These are phyloP conservation scores for Mycena kentingensis DNA, from an alignment of 768 basidiomycete genomes.

Conservation along the genomic window DNA sequence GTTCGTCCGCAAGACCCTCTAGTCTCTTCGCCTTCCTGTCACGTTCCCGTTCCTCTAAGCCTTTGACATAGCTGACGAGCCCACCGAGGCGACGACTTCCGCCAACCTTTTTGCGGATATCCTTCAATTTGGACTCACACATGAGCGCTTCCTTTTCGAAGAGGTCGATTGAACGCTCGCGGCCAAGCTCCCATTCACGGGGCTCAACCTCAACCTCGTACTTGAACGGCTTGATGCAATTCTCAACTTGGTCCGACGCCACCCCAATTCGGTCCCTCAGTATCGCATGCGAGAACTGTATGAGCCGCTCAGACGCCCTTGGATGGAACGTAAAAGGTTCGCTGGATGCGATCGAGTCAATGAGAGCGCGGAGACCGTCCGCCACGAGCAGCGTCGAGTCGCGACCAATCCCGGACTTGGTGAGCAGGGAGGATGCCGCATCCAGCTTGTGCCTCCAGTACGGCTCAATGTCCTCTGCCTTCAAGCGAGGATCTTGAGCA, in stretches of 20 bases:
- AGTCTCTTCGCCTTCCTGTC: slow-evolving; percentile 58
- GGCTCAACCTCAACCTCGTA: slow-evolving; percentile 96
- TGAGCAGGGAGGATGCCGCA: slow-evolving; percentile 88
- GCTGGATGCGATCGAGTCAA: slow-evolving; percentile 83
- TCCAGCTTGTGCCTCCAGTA: slow-evolving; percentile 98
- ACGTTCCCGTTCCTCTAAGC: slow-evolving; percentile 75
- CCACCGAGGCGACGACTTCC: slow-evolving; percentile 77
- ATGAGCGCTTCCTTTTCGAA: slow-evolving; percentile 82
- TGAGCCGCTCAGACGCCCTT: slow-evolving; percentile 81
- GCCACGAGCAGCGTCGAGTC: slow-evolving; percentile 94
- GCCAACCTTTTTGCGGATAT: slow-evolving; percentile 87
- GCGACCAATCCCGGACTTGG: slow-evolving; percentile 93
- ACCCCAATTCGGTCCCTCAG: slow-evolving; percentile 89
- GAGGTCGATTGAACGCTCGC: slow-evolving; percentile 71
- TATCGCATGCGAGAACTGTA: slow-evolving; percentile 91
- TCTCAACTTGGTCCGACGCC: slow-evolving; percentile 98
- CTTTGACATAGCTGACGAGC: slow-evolving; percentile 79
- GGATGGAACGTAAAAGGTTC: slow-evolving; percentile 96
- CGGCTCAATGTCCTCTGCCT: slow-evolving; percentile 76
- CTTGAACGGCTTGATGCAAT: slow-evolving; percentile 99
- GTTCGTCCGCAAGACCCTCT: slow-evolving; percentile 40
- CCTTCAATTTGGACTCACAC: slow-evolving; percentile 85
- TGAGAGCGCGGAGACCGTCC: slow-evolving; percentile 85
- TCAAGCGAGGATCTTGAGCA: slow-evolving; percentile 68
- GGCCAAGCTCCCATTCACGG: slow-evolving; percentile 88